phyloP scores from a whole-genome alignment of 352 stramenopile genomes.

The Globisporangium heterothallicum region DNA sequence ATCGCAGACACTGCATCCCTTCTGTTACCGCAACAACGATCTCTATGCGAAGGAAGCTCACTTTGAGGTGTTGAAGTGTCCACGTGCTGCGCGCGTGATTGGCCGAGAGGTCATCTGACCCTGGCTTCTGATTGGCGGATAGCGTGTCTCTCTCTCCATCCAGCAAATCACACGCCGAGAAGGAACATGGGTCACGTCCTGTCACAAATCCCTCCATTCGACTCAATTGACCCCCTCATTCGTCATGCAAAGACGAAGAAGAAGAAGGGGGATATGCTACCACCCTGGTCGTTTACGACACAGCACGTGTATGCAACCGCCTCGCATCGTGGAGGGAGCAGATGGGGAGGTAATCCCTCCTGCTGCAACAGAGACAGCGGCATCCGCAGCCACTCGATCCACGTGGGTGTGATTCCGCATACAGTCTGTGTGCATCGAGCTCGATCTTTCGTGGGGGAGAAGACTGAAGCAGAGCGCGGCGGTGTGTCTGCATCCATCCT shows the following conservation, averaged over 20 bases:
- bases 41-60: too few species aligned
- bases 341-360: not conserved
- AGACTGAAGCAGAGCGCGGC: too few species aligned
- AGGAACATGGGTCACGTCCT: slow-evolving; percentile 49
- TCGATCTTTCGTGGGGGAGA: too few species aligned
- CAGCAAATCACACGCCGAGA: slow-evolving; percentile 34
- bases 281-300: too few species aligned
- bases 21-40: too few species aligned
- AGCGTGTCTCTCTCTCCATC: not conserved
- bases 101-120: not conserved
- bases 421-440: too few species aligned
- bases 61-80: slow-evolving; percentile 1
- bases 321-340: too few species aligned
- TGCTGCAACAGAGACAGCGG: too few species aligned
- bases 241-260: not conserved
- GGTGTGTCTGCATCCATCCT: not conserved
- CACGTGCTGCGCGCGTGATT: not conserved
- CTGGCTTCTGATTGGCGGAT: not conserved
- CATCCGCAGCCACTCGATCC: slow-evolving; percentile 6
- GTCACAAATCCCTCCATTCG: not conserved
- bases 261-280: too few species aligned
- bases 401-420: not conserved
- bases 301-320: too few species aligned
- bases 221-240: not conserved
- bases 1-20: too few species aligned